phyloP scores from a whole-genome alignment of 371 early-diverging fungal genomes.

The Zychaea mexicana region DNA sequence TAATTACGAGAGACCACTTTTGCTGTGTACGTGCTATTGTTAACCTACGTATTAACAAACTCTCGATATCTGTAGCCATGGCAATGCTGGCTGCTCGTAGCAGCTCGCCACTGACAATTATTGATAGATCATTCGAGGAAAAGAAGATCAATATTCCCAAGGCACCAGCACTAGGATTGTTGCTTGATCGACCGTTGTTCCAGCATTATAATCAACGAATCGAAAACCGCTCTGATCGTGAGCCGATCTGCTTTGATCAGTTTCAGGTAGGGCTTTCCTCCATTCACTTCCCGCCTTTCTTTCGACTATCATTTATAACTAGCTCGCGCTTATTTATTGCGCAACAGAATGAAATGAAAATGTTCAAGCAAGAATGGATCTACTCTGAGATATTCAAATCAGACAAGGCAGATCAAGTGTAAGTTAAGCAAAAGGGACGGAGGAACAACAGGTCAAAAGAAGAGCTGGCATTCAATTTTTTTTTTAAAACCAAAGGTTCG shows the following conservation, averaged over 20 bases:
- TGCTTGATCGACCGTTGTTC: constrained; percentile 84
- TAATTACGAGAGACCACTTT: background rate
- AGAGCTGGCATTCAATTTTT: background rate
- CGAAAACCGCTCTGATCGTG: constrained; percentile 14
- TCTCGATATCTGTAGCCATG: constrained; percentile 51
- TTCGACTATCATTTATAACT: too few species aligned
- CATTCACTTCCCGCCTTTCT: too few species aligned
- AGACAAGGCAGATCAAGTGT: constrained; percentile 63
- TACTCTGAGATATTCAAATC: constrained; percentile 74
- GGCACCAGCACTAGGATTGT: constrained; percentile 95
- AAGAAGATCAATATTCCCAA: constrained; percentile 94
- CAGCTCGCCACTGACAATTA: constrained; percentile 65
- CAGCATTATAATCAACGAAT: constrained; percentile 63
- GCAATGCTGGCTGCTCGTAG: constrained; percentile 83
- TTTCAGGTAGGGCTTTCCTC: constrained; percentile 37
- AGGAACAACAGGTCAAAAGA: too few species aligned
- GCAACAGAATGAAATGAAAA: constrained; percentile 68
- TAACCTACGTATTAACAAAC: background rate
- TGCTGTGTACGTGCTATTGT: background rate
- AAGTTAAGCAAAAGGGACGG: too few species aligned
- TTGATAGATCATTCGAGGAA: constrained; percentile 64
- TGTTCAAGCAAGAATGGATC: constrained; percentile 84
- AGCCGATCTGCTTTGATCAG: constrained; percentile 49
- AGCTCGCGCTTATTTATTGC: too few species aligned
- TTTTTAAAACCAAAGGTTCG: constrained; percentile 52